These are phyloP conservation scores for Candida maltosa DNA, from an alignment of 805 yeast genomes.

Conservation along the genomic window DNA sequence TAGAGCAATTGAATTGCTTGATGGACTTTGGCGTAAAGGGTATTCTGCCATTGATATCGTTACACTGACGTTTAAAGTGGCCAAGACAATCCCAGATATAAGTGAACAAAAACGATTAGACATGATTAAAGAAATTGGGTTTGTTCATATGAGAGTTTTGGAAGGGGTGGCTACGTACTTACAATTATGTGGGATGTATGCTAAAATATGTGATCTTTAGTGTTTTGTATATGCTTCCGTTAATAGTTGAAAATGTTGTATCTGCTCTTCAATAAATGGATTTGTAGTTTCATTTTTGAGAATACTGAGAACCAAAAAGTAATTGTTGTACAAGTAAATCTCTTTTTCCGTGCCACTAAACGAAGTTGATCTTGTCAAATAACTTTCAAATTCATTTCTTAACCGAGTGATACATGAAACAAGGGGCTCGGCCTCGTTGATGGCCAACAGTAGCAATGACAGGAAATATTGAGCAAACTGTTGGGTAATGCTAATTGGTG, in stretches of 20 bases:
- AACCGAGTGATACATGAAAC: constrained; percentile 65
- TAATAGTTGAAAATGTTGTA: constrained; percentile 35
- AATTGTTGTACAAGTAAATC: constrained; percentile 70
- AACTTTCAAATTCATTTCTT: constrained; percentile 75
- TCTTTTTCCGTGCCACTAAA: constrained; percentile 50
- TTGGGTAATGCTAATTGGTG: constrained; percentile 64
- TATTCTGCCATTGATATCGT: constrained; percentile 92
- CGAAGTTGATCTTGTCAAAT: constrained; percentile 62
- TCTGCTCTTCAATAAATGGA: constrained; percentile 29
- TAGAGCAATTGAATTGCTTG: constrained; percentile 60
- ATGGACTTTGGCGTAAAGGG: constrained; percentile 81
- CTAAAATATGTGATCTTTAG: constrained; percentile 44
- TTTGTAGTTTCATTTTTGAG: constrained; percentile 35
- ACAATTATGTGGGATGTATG: constrained; percentile 80
- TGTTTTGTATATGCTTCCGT: constrained; percentile 34
- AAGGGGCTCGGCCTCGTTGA: constrained; percentile 61
- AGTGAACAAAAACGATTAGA: constrained; percentile 70
- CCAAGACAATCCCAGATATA: constrained; percentile 68
- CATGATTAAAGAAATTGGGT: constrained; percentile 81
- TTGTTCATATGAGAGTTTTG: constrained; percentile 84
- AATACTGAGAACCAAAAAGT: constrained; percentile 58
- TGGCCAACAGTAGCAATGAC: constrained; percentile 61
- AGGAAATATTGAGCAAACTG: constrained; percentile 71
- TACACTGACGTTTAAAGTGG: constrained; percentile 84
- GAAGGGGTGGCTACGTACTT: constrained; percentile 90